These are phyloP conservation scores for Backusella luteola DNA, from an alignment of 192 early-diverging fungal species.

Conservation along the genomic window DNA sequence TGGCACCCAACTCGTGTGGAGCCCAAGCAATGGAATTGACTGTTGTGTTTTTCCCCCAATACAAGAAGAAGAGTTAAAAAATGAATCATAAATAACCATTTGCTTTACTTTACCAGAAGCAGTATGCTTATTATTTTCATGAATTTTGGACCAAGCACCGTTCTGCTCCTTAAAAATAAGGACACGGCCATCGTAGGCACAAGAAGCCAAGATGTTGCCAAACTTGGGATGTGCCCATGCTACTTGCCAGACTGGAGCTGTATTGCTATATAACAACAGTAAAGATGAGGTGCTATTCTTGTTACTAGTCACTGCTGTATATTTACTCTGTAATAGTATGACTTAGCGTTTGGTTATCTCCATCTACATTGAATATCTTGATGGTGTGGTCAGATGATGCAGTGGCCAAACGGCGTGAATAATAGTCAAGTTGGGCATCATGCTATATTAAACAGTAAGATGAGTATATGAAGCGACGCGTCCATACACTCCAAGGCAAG, in stretches of 20 bases:
- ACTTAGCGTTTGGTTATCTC: conserved; percentile 61
- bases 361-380: conserved; percentile 89
- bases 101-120: conserved; percentile 70
- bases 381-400: conserved; percentile 96
- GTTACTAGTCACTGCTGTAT: not conserved
- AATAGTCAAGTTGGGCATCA: conserved; percentile 64
- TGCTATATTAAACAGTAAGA: conserved; percentile 38
- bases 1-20: conserved; percentile 93
- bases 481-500: not conserved
- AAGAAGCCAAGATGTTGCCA: conserved; percentile 93
- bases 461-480: not conserved
- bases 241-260: conserved; percentile 99
- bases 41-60: conserved; percentile 22
- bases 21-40: conserved; percentile 98
- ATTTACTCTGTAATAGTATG: conserved; percentile 72
- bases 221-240: conserved; percentile 99
- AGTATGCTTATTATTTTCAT: conserved; percentile 85
- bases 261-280: conserved; percentile 65
- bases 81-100: not conserved
- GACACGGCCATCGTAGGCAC: conserved; percentile 94
- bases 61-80: not conserved
- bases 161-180: conserved; percentile 95
- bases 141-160: conserved; percentile 74
- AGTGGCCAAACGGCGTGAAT: conserved; percentile 90
- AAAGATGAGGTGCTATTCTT: not conserved